These are phyloP conservation scores for Sugiyamaella neomexicana DNA, from an alignment of 1,139 yeast genomes.

Conservation along the genomic window DNA sequence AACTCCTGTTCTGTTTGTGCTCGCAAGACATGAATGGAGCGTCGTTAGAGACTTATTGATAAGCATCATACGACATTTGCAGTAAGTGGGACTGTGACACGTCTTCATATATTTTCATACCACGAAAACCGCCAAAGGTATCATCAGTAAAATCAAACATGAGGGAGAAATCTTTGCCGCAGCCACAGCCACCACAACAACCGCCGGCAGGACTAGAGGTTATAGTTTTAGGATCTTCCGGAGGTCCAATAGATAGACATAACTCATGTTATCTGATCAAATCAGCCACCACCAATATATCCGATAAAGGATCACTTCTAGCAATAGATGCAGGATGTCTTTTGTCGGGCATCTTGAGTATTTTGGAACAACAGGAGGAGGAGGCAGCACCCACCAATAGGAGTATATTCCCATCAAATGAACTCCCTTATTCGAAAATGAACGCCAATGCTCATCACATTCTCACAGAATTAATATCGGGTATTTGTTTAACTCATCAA, in stretches of 20 bases:
- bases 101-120: no score
- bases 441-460: constrained; percentile 41
- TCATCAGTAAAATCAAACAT: background rate
- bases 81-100: no score
- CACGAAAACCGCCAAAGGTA: no score
- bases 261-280: constrained; percentile 57
- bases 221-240: constrained; percentile 20
- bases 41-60: no score
- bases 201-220: constrained; percentile 5
- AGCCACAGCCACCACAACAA: background rate
- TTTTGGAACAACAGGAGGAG: constrained; percentile 39
- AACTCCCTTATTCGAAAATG: constrained; percentile 31
- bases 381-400: background rate
- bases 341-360: constrained; percentile 54
- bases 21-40: no score
- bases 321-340: constrained; percentile 85
- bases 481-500: constrained; percentile 72
- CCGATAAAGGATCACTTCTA: constrained; percentile 42
- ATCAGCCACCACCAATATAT: constrained; percentile 48
- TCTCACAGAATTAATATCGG: constrained; percentile 37
- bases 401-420: constrained; percentile 20
- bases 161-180: background rate
- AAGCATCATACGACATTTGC: no score
- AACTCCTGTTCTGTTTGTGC: no score
- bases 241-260: constrained; percentile 35